Conservation (phyloP, 164 flowering plant species). For the Umbilicus rupestris region DNA sequence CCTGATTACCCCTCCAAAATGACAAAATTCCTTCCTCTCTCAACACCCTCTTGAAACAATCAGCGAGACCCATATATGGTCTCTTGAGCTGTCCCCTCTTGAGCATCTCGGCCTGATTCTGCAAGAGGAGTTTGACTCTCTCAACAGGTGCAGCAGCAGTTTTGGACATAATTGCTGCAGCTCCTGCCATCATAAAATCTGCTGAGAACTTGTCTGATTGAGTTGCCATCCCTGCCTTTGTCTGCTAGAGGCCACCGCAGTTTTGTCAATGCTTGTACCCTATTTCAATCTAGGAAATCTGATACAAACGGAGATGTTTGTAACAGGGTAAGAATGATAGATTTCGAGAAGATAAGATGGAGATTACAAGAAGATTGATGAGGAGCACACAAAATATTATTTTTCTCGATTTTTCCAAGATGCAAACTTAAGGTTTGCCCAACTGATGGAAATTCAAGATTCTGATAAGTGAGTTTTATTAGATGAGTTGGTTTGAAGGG, state of each 20-base stretch:
- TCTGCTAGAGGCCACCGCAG: neutral
- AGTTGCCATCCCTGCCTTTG: conserved; percentile 9
- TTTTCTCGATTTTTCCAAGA: no score
- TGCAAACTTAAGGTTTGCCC: no score
- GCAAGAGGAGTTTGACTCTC: conserved; percentile 86
- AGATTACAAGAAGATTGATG: no score
- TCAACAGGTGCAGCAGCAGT: conserved; percentile 89
- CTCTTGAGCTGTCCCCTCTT: conserved; percentile 60
- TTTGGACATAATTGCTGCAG: conserved; percentile 68
- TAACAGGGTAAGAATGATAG: no score
- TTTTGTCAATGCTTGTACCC: no score
- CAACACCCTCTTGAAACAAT: conserved; percentile 60
- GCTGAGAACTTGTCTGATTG: conserved; percentile 46
- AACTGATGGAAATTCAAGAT: no score
- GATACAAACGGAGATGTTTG: no score
- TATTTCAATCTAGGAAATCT: no score
- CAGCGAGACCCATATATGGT: conserved; percentile 60
- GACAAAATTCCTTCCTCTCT: conserved; percentile 77
- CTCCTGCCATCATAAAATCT: conserved; percentile 77
- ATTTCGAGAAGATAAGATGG: no score
- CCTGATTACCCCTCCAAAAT: conserved; percentile 95
- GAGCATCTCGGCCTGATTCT: conserved; percentile 86
- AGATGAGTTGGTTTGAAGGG: no score
- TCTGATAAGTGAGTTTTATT: no score
- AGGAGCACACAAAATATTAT: no score